Conservation (phyloP, 176 grass and related monocot species). For the Cenchrus americanus region DNA sequence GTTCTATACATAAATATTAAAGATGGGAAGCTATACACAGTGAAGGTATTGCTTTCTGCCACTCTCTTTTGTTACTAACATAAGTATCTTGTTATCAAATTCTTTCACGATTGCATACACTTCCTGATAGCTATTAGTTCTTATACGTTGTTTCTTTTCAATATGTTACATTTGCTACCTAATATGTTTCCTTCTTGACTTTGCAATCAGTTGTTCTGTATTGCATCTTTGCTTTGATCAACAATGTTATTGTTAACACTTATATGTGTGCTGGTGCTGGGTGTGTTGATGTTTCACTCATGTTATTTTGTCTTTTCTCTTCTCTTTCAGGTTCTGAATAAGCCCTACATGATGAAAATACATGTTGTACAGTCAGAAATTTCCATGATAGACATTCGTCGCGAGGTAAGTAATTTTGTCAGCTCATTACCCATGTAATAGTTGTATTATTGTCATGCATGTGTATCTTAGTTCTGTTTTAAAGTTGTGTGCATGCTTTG, state of each 20-base stretch:
- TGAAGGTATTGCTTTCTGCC: slow-evolving; percentile 63
- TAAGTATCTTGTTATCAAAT: slow-evolving; percentile 7
- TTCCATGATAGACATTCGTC: slow-evolving; percentile 83
- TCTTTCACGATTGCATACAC: neutral
- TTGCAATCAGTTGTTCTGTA: neutral
- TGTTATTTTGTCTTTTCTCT: slow-evolving; percentile 22
- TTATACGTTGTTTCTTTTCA: no score
- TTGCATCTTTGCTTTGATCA: slow-evolving; percentile 14
- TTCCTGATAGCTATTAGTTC: slow-evolving; percentile 13
- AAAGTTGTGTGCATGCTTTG: neutral
- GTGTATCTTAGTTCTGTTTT: slow-evolving; percentile 13
- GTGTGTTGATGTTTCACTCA: slow-evolving; percentile 28
- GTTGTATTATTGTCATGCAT: slow-evolving; percentile 4
- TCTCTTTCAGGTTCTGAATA: slow-evolving; percentile 71
- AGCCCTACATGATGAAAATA: slow-evolving; percentile 72
- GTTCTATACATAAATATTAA: slow-evolving; percentile 68
- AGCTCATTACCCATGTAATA: neutral
- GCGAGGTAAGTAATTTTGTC: slow-evolving; percentile 64
- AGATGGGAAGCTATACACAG: slow-evolving; percentile 81
- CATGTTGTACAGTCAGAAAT: slow-evolving; percentile 72
- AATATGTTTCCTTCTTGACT: neutral
- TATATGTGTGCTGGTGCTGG: neutral
- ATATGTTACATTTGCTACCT: neutral
- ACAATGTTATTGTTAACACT: neutral
- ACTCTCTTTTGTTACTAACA: neutral